These are phyloP conservation scores for Fusarium falciforme DNA, from an alignment of 2,329 filamentous ascomycete species.

Conservation along the genomic window DNA sequence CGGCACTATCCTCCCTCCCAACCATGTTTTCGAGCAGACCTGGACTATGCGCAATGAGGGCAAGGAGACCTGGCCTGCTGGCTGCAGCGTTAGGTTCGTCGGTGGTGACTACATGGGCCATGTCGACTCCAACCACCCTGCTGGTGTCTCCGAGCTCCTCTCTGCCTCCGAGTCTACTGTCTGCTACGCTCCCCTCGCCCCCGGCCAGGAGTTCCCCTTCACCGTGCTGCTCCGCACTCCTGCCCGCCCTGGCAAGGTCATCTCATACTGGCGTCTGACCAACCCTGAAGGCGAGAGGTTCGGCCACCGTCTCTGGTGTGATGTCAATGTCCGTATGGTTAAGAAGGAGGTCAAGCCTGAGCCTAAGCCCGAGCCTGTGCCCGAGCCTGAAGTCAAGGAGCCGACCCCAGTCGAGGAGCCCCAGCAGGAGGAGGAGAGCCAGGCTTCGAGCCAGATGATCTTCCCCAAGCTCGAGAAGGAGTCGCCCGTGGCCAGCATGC, in stretches of 20 bases:
- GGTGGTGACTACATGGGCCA: slow-evolving; percentile 98
- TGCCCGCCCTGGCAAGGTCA: slow-evolving; percentile 78
- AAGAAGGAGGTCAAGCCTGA: slow-evolving; percentile 45
- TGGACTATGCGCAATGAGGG: slow-evolving; percentile 94
- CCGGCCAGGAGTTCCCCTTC: slow-evolving; percentile 83
- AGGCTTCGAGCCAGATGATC: slow-evolving; percentile 76
- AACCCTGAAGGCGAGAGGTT: slow-evolving; percentile 84
- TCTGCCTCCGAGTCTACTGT: slow-evolving; percentile 86
- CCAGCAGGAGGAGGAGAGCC: slow-evolving; percentile 49
- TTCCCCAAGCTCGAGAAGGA: slow-evolving; percentile 98
- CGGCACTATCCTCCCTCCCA: slow-evolving; percentile 77
- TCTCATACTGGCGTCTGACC: slow-evolving; percentile 97
- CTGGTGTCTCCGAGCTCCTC: slow-evolving; percentile 80
- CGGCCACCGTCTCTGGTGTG: slow-evolving; percentile 95
- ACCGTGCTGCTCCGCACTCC: slow-evolving; percentile 88
- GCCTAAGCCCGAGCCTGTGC: slow-evolving; percentile 44
- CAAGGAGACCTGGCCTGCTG: slow-evolving; percentile 82
- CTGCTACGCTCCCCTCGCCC: slow-evolving; percentile 74
- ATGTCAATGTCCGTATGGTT: slow-evolving; percentile 75
- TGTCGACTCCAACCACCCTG: slow-evolving; percentile 81
- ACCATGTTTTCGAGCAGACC: slow-evolving; percentile 84
- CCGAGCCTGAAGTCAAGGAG: slow-evolving; percentile 35
- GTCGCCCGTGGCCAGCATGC: slow-evolving; percentile 83
- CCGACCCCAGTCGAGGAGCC: slow-evolving; percentile 29
- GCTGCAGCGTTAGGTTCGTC: slow-evolving; percentile 90